Evolutionary conservation across 2,329 filamentous ascomycete species (phyloP).

Genomic region (Dactylellina haptotyla): DNA sequence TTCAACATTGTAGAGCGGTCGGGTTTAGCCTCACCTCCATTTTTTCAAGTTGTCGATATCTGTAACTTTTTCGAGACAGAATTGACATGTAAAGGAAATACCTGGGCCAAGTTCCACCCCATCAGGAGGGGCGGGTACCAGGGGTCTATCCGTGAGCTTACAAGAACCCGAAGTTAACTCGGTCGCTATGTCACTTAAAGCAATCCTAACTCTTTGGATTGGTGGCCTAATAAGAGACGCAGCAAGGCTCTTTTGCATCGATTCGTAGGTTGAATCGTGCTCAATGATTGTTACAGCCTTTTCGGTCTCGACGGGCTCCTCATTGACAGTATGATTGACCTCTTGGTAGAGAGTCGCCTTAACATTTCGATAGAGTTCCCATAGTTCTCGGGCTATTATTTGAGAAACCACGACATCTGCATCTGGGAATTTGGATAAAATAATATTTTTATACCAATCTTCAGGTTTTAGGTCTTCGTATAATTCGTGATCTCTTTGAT

Average conservation of each 20-base stretch:
- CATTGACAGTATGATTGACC: too few relatives aligned
- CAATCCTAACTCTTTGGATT: background rate
- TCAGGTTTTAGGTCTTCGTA: too few relatives aligned
- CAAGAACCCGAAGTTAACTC: conserved; percentile 1
- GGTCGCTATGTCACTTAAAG: conserved; percentile 6
- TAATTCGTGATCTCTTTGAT: too few relatives aligned
- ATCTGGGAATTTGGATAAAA: too few relatives aligned
- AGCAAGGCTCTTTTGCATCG: conserved; percentile 12
- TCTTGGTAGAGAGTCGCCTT: too few relatives aligned
- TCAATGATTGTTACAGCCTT: background rate
- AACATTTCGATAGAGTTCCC: too few relatives aligned
- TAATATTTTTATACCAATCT: too few relatives aligned
- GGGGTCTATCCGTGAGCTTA: conserved; percentile 2
- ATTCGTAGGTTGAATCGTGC: conserved; percentile 20
- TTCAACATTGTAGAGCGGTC: background rate
- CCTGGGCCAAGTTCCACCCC: background rate
- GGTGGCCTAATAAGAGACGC: conserved; percentile 7
- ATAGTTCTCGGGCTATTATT: too few relatives aligned
- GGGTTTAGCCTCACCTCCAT: conserved; percentile 6
- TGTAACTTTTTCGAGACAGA: background rate
- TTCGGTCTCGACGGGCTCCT: background rate
- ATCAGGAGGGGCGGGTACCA: conserved; percentile 4
- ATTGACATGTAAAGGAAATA: conserved; percentile 1
- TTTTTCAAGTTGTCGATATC: conserved; percentile 7
- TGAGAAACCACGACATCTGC: too few relatives aligned